Conservation (phyloP, 139 green algal genomes). For the Tetradesmus lagerheimii region DNA sequence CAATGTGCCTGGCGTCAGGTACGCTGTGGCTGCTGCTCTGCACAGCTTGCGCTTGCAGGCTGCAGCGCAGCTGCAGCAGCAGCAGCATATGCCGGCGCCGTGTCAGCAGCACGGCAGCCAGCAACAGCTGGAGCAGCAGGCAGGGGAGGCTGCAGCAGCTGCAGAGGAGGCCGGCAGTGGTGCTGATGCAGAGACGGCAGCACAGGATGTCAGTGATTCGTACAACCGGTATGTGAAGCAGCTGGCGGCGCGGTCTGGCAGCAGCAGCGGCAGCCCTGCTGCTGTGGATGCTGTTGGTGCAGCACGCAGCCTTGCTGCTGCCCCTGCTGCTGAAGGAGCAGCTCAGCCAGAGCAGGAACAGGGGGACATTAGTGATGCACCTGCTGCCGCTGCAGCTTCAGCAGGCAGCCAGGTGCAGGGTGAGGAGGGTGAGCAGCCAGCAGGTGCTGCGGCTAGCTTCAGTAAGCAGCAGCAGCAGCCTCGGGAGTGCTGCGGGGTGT, state of each 20-base stretch:
- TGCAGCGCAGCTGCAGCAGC: neutral
- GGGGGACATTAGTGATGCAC: neutral
- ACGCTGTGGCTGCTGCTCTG: slow-evolving; percentile 43
- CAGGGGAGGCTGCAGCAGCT: neutral
- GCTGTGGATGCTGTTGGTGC: neutral
- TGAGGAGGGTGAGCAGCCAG: neutral
- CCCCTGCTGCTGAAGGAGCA: neutral
- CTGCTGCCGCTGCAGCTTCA: neutral
- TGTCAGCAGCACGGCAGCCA: neutral
- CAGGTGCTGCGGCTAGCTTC: neutral
- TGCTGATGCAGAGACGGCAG: neutral
- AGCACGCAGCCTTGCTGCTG: neutral
- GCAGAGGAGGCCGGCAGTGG: neutral
- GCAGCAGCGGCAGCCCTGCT: neutral
- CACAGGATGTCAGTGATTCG: neutral
- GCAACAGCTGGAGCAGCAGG: slow-evolving; percentile 28
- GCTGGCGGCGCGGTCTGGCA: neutral
- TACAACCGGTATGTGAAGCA: slow-evolving; percentile 17
- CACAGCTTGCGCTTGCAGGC: neutral
- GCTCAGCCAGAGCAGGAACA: neutral
- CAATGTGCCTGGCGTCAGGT: slow-evolving; percentile 58
- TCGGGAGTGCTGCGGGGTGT: neutral
- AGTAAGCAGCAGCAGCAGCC: neutral
- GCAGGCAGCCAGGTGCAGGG: neutral
- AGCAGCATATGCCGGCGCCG: neutral